A percentile compares a stretch with the other conserved stretches of the same genome.
Conservation (phyloP, 83 land plant genomes). For the Thuja plicata region DNA sequence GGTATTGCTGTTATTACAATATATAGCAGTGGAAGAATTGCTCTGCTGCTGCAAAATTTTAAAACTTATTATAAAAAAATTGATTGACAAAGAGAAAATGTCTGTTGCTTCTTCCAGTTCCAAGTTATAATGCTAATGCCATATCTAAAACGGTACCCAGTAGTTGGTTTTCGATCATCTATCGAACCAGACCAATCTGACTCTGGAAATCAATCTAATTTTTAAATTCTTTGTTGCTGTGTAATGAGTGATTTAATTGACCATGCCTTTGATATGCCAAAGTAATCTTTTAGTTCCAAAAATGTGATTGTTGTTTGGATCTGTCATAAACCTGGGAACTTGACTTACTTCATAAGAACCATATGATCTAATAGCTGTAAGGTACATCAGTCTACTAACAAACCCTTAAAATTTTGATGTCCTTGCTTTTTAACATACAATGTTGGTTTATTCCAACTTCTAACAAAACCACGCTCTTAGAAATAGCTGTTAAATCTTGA, state of each 20-base stretch:
- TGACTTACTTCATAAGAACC: not conserved
- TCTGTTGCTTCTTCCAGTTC: too few species aligned
- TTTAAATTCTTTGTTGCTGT: not conserved
- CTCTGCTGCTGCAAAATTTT: too few species aligned
- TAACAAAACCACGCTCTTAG: not conserved
- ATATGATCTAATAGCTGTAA: not conserved
- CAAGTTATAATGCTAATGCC: too few species aligned
- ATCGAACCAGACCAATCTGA: not conserved
- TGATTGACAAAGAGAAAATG: not conserved
- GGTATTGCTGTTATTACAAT: too few species aligned
- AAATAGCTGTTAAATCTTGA: not conserved
- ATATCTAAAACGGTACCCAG: too few species aligned
- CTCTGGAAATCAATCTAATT: not conserved
- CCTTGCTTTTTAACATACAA: too few species aligned
- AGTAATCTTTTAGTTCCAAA: not conserved
- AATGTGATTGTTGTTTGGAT: not conserved
- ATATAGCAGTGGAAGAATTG: too few species aligned
- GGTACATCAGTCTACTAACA: not conserved
- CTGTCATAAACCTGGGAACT: not conserved
- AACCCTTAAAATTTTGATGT: too few species aligned
- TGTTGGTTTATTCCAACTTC: too few species aligned
- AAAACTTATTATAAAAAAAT: not conserved
- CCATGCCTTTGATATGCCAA: not conserved
- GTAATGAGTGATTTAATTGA: not conserved
- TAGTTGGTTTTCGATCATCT: not conserved